These are phyloP conservation scores for Uromyces viciae-fabae DNA, from an alignment of 1,284 basidiomycete genomes.

Conservation along the genomic window DNA sequence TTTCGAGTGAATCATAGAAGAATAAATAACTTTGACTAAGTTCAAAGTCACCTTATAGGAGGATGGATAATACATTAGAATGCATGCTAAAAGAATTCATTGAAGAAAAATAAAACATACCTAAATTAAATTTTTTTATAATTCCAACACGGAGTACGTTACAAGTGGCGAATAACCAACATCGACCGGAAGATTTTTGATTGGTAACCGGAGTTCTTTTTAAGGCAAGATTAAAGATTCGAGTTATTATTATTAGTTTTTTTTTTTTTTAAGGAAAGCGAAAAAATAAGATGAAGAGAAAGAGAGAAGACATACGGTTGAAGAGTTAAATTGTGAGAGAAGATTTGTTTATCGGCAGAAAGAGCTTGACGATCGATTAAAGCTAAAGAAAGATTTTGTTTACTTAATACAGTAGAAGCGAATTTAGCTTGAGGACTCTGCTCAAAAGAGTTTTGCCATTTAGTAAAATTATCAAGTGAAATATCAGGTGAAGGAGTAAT, in stretches of 20 bases:
- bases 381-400: constrained; percentile 66
- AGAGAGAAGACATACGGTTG: constrained; percentile 34
- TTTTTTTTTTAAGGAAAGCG: constrained; percentile 58
- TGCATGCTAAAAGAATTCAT: constrained; percentile 54
- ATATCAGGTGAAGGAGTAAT: constrained; percentile 8
- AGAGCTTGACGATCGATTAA: constrained; percentile 65
- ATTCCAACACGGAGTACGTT: constrained; percentile 49
- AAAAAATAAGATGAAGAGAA: not conserved
- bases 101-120: constrained; percentile 84
- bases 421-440: constrained; percentile 65
- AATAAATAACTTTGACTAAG: constrained; percentile 70
- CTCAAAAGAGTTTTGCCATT: constrained; percentile 48
- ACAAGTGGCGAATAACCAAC: constrained; percentile 88
- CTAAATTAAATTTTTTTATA: constrained; percentile 76
- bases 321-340: constrained; percentile 39
- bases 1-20: constrained; percentile 94
- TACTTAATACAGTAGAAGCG: constrained; percentile 73
- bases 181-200: constrained; percentile 79
- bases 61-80: not conserved
- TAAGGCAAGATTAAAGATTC: not conserved
- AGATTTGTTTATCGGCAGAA: constrained; percentile 48
- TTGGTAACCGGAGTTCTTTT: constrained; percentile 72
- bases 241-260: constrained; percentile 62
- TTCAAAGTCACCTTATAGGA: not conserved
- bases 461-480: constrained; percentile 46